Base-by-base conservation (phyloP, 345 rosid genomes). In the Gossypium stocksii region DNA sequence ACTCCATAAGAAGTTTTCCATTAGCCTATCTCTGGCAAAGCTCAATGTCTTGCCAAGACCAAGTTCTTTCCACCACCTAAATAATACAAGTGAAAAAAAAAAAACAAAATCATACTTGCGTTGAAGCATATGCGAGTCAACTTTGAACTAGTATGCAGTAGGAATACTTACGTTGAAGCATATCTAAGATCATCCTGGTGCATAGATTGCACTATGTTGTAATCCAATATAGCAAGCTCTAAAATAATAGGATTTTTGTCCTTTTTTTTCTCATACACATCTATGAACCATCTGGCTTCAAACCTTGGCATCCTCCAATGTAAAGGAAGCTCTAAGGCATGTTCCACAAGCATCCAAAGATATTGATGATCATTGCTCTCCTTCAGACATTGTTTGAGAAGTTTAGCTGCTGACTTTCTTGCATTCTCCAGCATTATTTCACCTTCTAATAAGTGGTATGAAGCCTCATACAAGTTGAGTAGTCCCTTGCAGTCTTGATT, bases 281-380 rank as follows among this genome's bases (percentile, higher is more conserved):
- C 77, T 27, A 83, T 79, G 82, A 85, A 87, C 89, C 89, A 86
- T 62, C 82, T 82, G 27, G 87, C 81, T 49, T 87, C 92, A 23
- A 76, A 16, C 63, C 90, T 86, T 7, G 27, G 70, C 75, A 80
- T 64, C 67, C 92, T 83, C 88, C 87, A 80, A 70, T 79, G 83
- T 43, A 79, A 52, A 0, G 89, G 87, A 60, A 80, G 66, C 48
- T 83, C 83, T 72, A 85, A 49, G 11, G 85, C 85, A 70, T 77
- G 86, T 0, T 45, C 73, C 52, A 78, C 85, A 13, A 81, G 70
- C 66, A 34, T 63, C 2, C 49, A 66, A 34, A 75, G 74, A 72
- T 66, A 43, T 9, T 27, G 9, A 29, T 51, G 6, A 29, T 51
- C 44, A 16, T 69, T 65, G 27, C 52, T 25, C 9, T 53, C 29